Percentiles rank a stretch among this genome's conserved stretches.
phyloP scores from a whole-genome alignment of 2,329 filamentous ascomycete genomes.

The Podosphaera xanthii region DNA sequence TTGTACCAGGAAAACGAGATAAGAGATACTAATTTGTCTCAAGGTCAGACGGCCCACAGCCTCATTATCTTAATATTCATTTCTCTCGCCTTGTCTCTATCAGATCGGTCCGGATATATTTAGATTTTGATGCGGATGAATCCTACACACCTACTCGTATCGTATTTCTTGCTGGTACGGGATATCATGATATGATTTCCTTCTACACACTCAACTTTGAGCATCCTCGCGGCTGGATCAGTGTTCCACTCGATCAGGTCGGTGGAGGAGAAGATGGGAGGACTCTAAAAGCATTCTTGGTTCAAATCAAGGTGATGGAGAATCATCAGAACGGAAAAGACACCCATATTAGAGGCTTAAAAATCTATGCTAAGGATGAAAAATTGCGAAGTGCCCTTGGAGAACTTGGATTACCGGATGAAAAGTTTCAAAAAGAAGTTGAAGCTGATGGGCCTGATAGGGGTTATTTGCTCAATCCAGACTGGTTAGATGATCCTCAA shows the following conservation, averaged over 20 bases:
- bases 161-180: conserved; percentile 68
- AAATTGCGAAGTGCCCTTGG: background rate
- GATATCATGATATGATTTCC: conserved; percentile 74
- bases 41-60: conserved; percentile 64
- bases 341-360: conserved; percentile 84
- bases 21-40: background rate
- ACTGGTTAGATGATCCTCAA: no score
- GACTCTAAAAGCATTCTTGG: conserved; percentile 65
- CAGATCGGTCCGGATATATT: conserved; percentile 54
- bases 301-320: conserved; percentile 78
- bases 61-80: conserved; percentile 62
- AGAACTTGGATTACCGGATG: background rate
- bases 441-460: no score
- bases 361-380: conserved; percentile 40
- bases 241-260: conserved; percentile 42
- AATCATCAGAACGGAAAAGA: conserved; percentile 99
- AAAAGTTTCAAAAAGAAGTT: no score
- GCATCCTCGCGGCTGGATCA: conserved; percentile 72
- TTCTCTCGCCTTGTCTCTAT: conserved; percentile 69
- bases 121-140: conserved; percentile 85
- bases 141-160: conserved; percentile 93
- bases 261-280: conserved; percentile 43
- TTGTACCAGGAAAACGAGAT: no score
- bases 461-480: no score
- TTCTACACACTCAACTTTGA: conserved; percentile 63